These are phyloP conservation scores for Colletotrichum tabaci DNA, from an alignment of 2,329 filamentous ascomycete genomes.

Conservation along the genomic window DNA sequence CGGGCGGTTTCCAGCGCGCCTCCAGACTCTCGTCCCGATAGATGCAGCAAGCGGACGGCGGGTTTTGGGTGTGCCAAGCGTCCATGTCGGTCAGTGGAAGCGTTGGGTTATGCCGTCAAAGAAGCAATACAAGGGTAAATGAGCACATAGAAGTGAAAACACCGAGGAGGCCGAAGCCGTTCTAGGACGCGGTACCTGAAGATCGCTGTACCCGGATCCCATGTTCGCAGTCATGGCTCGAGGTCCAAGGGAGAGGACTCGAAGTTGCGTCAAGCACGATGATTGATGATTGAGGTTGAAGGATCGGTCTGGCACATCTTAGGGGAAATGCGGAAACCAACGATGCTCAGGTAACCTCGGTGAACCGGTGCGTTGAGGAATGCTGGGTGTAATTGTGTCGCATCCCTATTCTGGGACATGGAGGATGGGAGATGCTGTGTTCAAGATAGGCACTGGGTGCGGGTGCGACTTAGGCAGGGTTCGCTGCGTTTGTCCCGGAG, in stretches of 20 bases:
- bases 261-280: neutral
- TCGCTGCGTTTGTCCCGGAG: neutral
- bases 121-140: neutral
- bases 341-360: neutral
- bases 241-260: neutral
- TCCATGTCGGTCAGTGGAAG: slow-evolving; percentile 5
- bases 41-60: neutral
- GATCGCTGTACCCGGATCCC: neutral
- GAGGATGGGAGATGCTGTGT: slow-evolving; percentile 4
- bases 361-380: slow-evolving; percentile 10
- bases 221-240: slow-evolving; percentile 6
- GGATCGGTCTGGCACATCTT: neutral
- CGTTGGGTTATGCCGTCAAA: neutral
- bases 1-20: slow-evolving; percentile 12
- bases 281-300: neutral
- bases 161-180: neutral
- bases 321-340: slow-evolving; percentile 4
- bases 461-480: neutral
- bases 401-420: slow-evolving; percentile 5
- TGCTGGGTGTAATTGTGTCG: slow-evolving; percentile 25
- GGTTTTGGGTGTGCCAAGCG: neutral
- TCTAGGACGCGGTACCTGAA: slow-evolving; percentile 1
- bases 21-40: slow-evolving; percentile 15
- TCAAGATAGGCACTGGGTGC: neutral
- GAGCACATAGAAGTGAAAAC: neutral